Evolutionary conservation across 352 stramenopile genomes (phyloP), one percentile per base, ranked within the genome.

Genomic region (Globisporangium spinosum): DNA sequence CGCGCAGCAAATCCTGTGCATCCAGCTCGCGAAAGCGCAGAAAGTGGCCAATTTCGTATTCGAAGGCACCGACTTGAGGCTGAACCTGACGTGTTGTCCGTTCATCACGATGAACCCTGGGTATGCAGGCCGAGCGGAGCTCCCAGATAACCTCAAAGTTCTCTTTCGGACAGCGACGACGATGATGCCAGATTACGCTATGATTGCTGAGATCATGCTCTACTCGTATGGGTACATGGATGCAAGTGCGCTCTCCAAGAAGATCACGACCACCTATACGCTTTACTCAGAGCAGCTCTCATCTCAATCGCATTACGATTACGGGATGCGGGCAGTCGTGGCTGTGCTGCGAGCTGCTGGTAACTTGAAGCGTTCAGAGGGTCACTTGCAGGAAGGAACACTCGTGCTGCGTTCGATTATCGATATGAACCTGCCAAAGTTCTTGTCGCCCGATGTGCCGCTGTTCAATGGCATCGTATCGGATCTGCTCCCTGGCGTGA

Each of bases 221-320:
- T 97, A 97, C 60, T 97, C 90, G 22, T 97, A 97, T 67, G 94
- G 94, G 0, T 98, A 98, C 72, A 92, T 94, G 69, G 86, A 97
- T 32, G 93, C 89, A 8, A 89, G 87, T 38, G 82, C 83, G 8
- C 76, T 98, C 12, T 96, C 93, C 22, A 95, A 97, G 74, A 98
- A 98, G 72, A 96, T 98, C 67, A 97, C 97, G 25, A 96, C 92
- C 1, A 95, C 93, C 10, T 97, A 98, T 69, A 97, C 95, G 43
- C 72, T 98, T 17, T 98, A 91, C 71, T 98, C 90, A 0, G 93
- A 98, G 68, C 95, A 98, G 68, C 75, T 98, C 3, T 97, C 89
- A 9, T 97, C 87, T 20, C 95, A 98, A 65, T 97, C 92, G 57
- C 95, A 98, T 66, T 98, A 98, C 67, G 95, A 98, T 70, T 98